Conservation (phyloP, 441 rosid species). For the Populus hybrid region DNA sequence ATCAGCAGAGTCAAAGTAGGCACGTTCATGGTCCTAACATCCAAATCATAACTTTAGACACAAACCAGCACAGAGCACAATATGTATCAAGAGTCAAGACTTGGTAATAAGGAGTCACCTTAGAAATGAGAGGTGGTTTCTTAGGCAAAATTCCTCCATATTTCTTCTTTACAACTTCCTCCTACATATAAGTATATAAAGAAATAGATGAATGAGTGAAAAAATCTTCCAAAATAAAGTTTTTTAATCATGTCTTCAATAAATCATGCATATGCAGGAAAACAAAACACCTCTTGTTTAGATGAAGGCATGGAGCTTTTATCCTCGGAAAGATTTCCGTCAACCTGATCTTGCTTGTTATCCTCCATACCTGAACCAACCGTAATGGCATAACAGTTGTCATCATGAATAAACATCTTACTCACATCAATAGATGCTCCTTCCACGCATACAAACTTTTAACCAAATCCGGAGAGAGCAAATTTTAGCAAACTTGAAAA, state of each 20-base stretch:
- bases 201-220: background rate
- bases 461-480: background rate
- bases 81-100: background rate
- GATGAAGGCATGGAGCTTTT: conserved; percentile 51
- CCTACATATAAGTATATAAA: conserved; percentile 33
- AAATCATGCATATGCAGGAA: background rate
- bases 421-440: background rate
- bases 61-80: conserved; percentile 13
- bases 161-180: conserved; percentile 69
- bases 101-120: conserved; percentile 40
- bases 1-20: conserved; percentile 98
- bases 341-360: conserved; percentile 45
- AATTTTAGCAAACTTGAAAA: background rate
- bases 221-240: background rate
- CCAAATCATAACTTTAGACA: conserved; percentile 18
- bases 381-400: background rate
- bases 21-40: conserved; percentile 92
- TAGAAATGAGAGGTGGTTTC: conserved; percentile 97
- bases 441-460: background rate
- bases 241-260: background rate
- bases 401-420: background rate
- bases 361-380: conserved; percentile 51
- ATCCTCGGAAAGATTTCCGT: conserved; percentile 39
- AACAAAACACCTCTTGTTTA: conserved; percentile 56
- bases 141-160: conserved; percentile 95